Evolutionary conservation across 129 eudicot genomes (phyloP).

Genomic region (Ambrosia trifida): DNA sequence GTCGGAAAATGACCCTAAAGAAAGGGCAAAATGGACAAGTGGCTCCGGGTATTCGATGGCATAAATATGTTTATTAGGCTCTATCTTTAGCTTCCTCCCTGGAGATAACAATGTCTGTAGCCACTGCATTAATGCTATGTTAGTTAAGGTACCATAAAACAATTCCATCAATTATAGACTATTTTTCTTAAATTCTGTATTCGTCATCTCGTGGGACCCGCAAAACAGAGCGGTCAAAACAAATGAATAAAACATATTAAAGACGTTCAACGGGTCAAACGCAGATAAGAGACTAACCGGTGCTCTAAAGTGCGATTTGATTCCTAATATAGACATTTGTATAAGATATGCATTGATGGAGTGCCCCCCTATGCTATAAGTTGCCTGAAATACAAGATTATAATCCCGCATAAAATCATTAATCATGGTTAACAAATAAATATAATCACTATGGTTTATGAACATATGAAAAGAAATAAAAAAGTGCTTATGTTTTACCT

Average conservation of each 20-base stretch:
- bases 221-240: neutral
- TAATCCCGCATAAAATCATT: neutral
- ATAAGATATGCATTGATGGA: conserved; percentile 68
- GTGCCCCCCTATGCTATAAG: conserved; percentile 77
- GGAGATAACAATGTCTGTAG: conserved; percentile 75
- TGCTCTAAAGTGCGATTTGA: conserved; percentile 72
- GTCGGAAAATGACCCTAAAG: conserved; percentile 69
- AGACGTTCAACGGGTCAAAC: conserved; percentile 9
- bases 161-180: neutral
- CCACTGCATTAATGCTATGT: conserved; percentile 57
- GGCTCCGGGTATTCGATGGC: conserved; percentile 86
- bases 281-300: conserved; percentile 51
- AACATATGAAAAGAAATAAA: conserved; percentile 9
- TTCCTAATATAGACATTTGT: conserved; percentile 73
- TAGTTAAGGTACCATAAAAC: conserved; percentile 11
- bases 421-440: conserved; percentile 6
- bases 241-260: neutral
- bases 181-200: neutral
- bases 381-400: conserved; percentile 51
- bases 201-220: conserved; percentile 3
- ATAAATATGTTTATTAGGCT: conserved; percentile 44
- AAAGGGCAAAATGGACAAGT: conserved; percentile 85
- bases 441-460: neutral
- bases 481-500: conserved; percentile 43
- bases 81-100: conserved; percentile 65